Base-by-base conservation (phyloP, 208 protist genomes). In the Kentomonas sorsogonicus region DNA sequence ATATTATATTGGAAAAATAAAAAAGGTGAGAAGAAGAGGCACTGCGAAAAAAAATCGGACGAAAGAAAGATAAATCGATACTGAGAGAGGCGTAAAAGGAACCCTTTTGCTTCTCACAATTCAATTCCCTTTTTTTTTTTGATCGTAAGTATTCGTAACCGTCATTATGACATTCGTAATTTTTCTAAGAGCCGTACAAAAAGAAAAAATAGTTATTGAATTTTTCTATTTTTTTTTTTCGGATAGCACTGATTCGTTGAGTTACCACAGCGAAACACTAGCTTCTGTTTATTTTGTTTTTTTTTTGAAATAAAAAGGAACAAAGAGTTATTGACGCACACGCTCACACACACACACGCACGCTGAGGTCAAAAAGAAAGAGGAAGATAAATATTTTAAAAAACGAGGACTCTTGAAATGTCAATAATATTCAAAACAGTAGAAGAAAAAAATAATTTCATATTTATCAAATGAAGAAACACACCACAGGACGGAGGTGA, bases 401-500 rank as follows among this genome's bases (percentile, higher is more conserved):
- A 52, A 34, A 16, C 11, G 11, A 43, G 11, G 11, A 38, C 22
- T 18, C 11, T 16, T 18, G 13, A 34, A 22, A 52, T 18, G 18
- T 34, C 13, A 34, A 52, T 52, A 43, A 52, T 16, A 52, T 15
- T 11, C 13, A 43, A 52, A 52, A 18, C 26, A 38, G 11, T 52
- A 52, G 11, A 52, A 18, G 13, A 34, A 11, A 11, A 52, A 52
- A 16, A 38, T 52, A 52, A 52, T 11, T 52, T 41, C n/a, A 18
- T 41, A 52, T 18, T 18, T 15, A 52, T 52, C 26, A 52, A 63
- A 7, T 38, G 38, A 43, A 6, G 38, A 43, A 50, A 55, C 7
- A 38, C 6, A 46, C 10, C n/a, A 38, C 11, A 18, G 10, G 65
- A 84, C 85, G 39, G 83, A 54, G 0, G 64, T 48, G 1, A 43